Evolutionary conservation across 2,329 filamentous ascomycete genomes (phyloP).

Genomic region (Pseudogymnoascus sp.): DNA sequence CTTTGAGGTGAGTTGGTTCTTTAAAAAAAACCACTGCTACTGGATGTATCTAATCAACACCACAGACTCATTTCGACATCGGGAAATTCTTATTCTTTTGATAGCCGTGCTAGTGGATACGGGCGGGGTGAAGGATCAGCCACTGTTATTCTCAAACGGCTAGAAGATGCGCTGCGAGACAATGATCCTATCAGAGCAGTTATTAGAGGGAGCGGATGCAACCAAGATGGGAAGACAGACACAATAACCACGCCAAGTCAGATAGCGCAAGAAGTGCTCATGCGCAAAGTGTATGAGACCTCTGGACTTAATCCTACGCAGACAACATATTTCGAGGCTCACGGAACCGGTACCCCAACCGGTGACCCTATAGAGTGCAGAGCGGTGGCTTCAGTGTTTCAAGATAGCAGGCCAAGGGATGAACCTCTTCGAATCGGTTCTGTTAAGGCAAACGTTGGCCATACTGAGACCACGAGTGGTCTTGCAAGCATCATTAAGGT

Average conservation of each 20-base stretch:
- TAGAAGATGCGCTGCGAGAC: constrained; percentile 49
- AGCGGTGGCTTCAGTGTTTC: constrained; percentile 10
- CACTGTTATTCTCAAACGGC: constrained; percentile 49
- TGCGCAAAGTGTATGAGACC: constrained; percentile 12
- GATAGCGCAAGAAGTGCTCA: constrained; percentile 32
- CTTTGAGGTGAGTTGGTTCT: no score
- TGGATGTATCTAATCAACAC: no score
- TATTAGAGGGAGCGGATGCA: constrained; percentile 44
- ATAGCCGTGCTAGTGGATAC: constrained; percentile 52
- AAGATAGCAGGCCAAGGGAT: neutral
- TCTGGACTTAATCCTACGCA: constrained; percentile 11
- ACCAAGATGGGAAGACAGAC: constrained; percentile 51
- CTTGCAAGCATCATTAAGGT: no score
- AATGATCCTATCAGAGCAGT: constrained; percentile 52
- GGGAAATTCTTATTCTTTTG: constrained; percentile 42
- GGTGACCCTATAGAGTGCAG: constrained; percentile 15
- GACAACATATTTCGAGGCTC: constrained; percentile 6
- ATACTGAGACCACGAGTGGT: no score
- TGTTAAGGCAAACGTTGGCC: no score
- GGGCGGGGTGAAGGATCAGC: constrained; percentile 55
- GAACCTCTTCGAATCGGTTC: no score
- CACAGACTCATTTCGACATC: no score
- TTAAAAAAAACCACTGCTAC: no score
- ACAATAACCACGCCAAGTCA: constrained; percentile 49
- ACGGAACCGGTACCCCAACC: constrained; percentile 16